Percentiles rank a stretch among this genome's conserved stretches.
These are phyloP conservation scores for Viola odorata DNA, from an alignment of 345 rosid species.

Conservation along the genomic window DNA sequence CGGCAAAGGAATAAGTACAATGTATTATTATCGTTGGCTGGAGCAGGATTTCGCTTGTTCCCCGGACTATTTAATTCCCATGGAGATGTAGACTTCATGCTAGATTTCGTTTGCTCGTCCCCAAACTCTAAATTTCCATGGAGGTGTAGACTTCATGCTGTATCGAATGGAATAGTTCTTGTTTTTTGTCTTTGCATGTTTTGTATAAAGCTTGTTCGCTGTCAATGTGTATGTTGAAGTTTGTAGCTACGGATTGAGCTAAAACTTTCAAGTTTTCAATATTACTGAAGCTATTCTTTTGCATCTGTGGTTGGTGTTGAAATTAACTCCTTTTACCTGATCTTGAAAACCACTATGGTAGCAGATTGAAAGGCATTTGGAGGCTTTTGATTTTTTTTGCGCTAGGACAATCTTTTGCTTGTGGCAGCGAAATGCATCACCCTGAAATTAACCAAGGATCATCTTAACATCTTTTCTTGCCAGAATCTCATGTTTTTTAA, in stretches of 20 bases:
- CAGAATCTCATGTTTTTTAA: background rate
- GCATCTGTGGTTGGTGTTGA: too few species aligned
- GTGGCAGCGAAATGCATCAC: background rate
- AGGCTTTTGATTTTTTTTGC: too few species aligned
- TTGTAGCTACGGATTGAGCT: too few species aligned
- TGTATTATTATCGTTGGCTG: background rate
- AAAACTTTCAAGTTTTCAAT: too few species aligned
- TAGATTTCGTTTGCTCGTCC: background rate
- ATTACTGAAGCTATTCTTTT: too few species aligned
- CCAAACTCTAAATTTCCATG: background rate
- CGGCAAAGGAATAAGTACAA: slow-evolving; percentile 11
- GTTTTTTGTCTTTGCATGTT: background rate
- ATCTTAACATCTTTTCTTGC: background rate
- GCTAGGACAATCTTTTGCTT: background rate
- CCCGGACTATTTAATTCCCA: background rate
- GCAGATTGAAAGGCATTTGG: too few species aligned
- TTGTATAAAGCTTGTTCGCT: background rate
- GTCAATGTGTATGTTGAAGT: too few species aligned
- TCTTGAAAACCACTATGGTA: too few species aligned
- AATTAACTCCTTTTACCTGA: too few species aligned
- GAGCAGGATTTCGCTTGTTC: slow-evolving; percentile 3
- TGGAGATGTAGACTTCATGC: background rate
- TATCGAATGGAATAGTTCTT: background rate
- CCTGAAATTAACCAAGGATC: background rate
- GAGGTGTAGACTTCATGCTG: background rate